Conservation (phyloP, 208 protist genomes). For the Trypanosomatidae sp. region DNA sequence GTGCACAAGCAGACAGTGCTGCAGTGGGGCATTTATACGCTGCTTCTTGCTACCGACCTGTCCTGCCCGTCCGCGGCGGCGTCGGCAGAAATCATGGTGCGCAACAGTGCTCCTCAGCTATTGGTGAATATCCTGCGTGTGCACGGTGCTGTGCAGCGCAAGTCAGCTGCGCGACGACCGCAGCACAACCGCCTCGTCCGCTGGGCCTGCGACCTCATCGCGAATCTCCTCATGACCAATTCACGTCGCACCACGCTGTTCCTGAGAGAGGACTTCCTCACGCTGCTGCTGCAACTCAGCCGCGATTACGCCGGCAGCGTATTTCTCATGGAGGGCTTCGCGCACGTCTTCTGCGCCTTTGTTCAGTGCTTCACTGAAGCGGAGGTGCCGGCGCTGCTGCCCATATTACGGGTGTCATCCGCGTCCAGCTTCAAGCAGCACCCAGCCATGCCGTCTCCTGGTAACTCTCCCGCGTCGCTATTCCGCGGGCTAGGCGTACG, state of each 20-base stretch:
- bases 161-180: constrained; percentile 6
- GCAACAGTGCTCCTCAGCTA: constrained; percentile 50
- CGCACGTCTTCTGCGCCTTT: constrained; percentile 26
- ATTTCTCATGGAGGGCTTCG: constrained; percentile 22
- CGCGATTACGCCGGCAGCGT: constrained; percentile 27
- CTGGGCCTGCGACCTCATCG: constrained; percentile 46
- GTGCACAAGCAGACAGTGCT: constrained; percentile 52
- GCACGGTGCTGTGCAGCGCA: constrained; percentile 34
- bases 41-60: constrained; percentile 49
- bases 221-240: constrained; percentile 35
- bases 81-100: constrained; percentile 42
- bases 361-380: constrained; percentile 23
- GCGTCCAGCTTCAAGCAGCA: neutral
- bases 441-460: no score
- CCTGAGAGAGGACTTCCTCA: constrained; percentile 41
- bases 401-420: neutral
- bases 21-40: constrained; percentile 76
- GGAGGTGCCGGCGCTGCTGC: neutral
- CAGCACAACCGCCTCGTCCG: constrained; percentile 33
- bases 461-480: neutral
- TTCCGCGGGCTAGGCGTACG: neutral
- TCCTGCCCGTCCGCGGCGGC: constrained; percentile 28
- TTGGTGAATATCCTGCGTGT: constrained; percentile 51
- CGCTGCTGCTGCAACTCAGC: constrained; percentile 41
- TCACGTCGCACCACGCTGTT: constrained; percentile 34